A percentile compares a stretch with the other conserved stretches of the same genome.
These are phyloP conservation scores for Ceratobasidium sp. DNA, from an alignment of 1,284 basidiomycete species.

Conservation along the genomic window DNA sequence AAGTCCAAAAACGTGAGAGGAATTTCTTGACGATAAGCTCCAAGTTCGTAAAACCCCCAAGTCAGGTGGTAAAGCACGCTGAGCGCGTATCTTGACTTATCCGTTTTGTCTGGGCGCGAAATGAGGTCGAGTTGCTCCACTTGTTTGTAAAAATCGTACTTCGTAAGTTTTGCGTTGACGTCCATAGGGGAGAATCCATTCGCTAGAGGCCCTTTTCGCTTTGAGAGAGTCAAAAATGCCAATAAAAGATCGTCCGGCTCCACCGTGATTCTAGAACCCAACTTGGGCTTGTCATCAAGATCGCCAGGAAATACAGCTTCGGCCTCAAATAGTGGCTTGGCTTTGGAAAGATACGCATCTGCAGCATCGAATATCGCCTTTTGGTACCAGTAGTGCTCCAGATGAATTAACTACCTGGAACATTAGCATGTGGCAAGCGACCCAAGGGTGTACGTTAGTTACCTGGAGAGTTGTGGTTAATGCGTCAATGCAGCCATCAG, in stretches of 20 bases:
- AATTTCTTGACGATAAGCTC: constrained; percentile 36
- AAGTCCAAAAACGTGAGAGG: constrained; percentile 29
- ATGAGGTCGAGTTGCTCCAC: not conserved
- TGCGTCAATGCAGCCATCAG: constrained; percentile 32
- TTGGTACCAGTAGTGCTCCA: constrained; percentile 36
- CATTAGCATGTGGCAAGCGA: not conserved
- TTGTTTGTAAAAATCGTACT: not conserved
- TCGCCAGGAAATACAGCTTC: not conserved
- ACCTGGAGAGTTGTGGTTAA: constrained; percentile 33
- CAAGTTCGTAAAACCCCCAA: constrained; percentile 7
- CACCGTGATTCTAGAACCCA: not conserved
- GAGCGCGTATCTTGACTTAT: constrained; percentile 22
- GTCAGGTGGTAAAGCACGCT: constrained; percentile 4
- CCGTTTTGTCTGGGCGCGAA: not conserved
- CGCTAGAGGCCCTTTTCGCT: constrained; percentile 7
- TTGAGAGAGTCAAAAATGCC: constrained; percentile 27
- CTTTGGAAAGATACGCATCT: not conserved
- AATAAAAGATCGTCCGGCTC: constrained; percentile 1
- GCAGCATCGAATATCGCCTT: constrained; percentile 27
- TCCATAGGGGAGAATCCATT: constrained; percentile 20
- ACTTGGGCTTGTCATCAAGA: not conserved
- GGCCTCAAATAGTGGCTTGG: not conserved
- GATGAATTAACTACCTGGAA: constrained; percentile 24
- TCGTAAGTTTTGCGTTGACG: not conserved
- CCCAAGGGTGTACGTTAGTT: not conserved